These are phyloP conservation scores for Cucurbita maxima DNA, from an alignment of 306 rosid species.

Conservation along the genomic window DNA sequence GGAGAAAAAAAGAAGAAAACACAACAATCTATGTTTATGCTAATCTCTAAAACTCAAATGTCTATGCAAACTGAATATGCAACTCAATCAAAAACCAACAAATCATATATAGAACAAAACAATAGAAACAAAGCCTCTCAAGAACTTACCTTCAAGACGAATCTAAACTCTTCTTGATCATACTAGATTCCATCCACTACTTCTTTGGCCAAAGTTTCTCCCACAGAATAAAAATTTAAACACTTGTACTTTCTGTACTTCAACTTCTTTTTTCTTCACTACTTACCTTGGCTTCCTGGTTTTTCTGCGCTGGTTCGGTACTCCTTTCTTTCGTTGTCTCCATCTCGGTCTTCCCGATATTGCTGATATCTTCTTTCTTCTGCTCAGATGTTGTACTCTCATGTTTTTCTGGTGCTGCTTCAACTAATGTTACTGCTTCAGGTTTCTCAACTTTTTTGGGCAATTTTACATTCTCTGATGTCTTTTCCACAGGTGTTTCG, in stretches of 20 bases:
- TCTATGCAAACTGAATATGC: neutral
- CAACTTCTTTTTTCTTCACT: neutral
- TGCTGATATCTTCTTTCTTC: neutral
- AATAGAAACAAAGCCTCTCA: neutral
- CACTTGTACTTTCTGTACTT: neutral
- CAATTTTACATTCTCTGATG: neutral
- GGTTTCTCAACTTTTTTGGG: neutral
- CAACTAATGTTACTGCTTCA: neutral
- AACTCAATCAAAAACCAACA: neutral
- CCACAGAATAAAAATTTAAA: neutral
- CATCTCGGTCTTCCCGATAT: neutral
- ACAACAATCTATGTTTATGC: neutral
- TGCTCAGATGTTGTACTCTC: neutral
- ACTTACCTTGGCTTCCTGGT: neutral
- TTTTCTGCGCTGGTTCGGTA: neutral
- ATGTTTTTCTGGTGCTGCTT: neutral
- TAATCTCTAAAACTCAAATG: neutral
- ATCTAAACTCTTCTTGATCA: neutral
- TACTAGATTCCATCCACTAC: neutral
- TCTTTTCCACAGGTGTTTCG: neutral
- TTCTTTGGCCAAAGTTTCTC: neutral
- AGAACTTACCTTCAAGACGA: neutral
- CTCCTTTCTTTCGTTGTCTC: neutral
- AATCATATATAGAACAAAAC: slow-evolving; percentile 5
- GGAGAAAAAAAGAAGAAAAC: neutral